phyloP scores from a whole-genome alignment of 139 green algal species.

The Spirogloea muscicola region DNA sequence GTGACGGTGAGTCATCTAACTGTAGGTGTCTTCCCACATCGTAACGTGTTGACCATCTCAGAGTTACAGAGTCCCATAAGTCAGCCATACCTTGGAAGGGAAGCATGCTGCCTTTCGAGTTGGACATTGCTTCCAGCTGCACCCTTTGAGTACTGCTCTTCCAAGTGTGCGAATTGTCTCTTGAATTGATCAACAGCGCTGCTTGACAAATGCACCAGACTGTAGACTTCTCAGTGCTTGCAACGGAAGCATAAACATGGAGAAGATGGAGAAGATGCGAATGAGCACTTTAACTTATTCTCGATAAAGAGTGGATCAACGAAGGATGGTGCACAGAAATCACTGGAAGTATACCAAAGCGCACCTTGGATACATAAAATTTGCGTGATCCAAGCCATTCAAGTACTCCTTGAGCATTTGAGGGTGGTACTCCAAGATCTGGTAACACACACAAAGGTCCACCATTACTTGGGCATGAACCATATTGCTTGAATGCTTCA shows the following conservation, averaged over 20 bases:
- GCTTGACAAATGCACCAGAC: no score
- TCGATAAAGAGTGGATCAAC: neutral
- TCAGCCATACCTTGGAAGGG: slow-evolving; percentile 31
- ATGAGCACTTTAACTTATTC: no score
- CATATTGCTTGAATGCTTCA: no score
- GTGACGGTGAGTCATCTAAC: neutral
- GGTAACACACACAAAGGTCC: no score
- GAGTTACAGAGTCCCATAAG: neutral
- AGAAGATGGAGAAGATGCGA: no score
- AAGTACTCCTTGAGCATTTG: slow-evolving; percentile 81
- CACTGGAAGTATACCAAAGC: no score
- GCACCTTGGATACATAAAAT: slow-evolving; percentile 76
- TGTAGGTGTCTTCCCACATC: neutral
- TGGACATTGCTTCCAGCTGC: slow-evolving; percentile 18
- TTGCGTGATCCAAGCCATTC: slow-evolving; percentile 55
- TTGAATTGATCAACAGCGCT: slow-evolving; percentile 89
- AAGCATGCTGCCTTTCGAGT: slow-evolving; percentile 38
- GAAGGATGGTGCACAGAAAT: no score
- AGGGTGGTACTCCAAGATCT: slow-evolving; percentile 96
- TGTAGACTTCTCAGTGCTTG: no score
- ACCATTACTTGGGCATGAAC: no score
- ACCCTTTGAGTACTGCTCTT: slow-evolving; percentile 56
- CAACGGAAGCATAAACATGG: no score
- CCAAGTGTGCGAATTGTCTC: slow-evolving; percentile 88
- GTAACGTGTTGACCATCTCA: no score